Conservation (phyloP, 768 basidiomycete genomes). For the Lepiota venenata region DNA sequence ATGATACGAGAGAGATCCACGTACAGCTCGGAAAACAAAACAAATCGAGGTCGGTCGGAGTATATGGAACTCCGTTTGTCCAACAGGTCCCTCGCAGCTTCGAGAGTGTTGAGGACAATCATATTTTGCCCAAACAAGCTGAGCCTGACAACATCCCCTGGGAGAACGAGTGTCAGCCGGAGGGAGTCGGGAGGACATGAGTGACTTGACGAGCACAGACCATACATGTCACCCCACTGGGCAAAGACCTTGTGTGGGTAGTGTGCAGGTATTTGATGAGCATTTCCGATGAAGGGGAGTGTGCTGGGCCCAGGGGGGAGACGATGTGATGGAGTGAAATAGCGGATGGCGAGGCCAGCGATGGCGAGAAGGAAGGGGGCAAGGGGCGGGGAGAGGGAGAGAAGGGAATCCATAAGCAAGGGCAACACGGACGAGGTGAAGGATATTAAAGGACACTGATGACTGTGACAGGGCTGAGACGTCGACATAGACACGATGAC, state of each 20-base stretch:
- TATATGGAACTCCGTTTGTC: slow-evolving; percentile 54
- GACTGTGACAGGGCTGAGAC: slow-evolving; percentile 28
- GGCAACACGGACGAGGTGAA: slow-evolving; percentile 11
- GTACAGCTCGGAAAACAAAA: slow-evolving; percentile 45
- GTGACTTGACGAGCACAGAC: too few relatives aligned
- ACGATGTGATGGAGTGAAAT: slow-evolving; percentile 20
- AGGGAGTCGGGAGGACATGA: too few relatives aligned
- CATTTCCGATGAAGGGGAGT: slow-evolving; percentile 45
- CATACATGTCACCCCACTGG: slow-evolving; percentile 40
- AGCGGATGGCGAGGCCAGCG: slow-evolving; percentile 21
- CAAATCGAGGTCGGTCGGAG: slow-evolving; percentile 48
- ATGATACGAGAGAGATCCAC: slow-evolving; percentile 20
- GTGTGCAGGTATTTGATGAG: slow-evolving; percentile 38
- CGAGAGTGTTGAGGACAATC: slow-evolving; percentile 45
- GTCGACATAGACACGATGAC: slow-evolving; percentile 18
- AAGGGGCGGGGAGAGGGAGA: slow-evolving; percentile 14
- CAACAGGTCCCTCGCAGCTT: slow-evolving; percentile 43
- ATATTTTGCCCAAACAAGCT: slow-evolving; percentile 42
- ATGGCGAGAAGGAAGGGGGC: slow-evolving; percentile 12
- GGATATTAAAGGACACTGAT: slow-evolving; percentile 7
- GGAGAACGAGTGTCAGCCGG: background rate
- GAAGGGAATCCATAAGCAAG: slow-evolving; percentile 14
- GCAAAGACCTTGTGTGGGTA: slow-evolving; percentile 37
- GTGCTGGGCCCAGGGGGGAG: slow-evolving; percentile 47
- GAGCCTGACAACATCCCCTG: slow-evolving; percentile 42